phyloP scores from a whole-genome alignment of 306 rosid genomes.

The Vigna angularis region DNA sequence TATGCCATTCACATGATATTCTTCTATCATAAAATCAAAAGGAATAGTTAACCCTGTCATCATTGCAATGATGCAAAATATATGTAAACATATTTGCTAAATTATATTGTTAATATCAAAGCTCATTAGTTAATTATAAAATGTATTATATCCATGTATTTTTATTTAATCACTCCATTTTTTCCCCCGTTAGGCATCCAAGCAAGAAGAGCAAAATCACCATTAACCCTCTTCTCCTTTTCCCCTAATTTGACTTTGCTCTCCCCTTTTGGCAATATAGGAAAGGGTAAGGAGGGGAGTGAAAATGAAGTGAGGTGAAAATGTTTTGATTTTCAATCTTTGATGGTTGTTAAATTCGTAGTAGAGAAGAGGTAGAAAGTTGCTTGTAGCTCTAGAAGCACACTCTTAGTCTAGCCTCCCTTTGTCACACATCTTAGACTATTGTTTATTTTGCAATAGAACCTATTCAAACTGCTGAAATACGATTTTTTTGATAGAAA shows the following conservation, averaged over 20 bases:
- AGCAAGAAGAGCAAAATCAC: neutral
- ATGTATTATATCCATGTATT: constrained; percentile 2
- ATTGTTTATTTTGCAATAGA: constrained; percentile 17
- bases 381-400: constrained; percentile 16
- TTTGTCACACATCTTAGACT: neutral
- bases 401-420: neutral
- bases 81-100: neutral
- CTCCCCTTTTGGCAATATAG: constrained; percentile 1
- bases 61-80: neutral
- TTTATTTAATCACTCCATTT: constrained; percentile 6
- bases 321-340: constrained; percentile 22
- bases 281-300: neutral
- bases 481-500: constrained; percentile 86
- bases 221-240: neutral
- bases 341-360: constrained; percentile 10
- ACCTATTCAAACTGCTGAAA: constrained; percentile 60
- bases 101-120: neutral
- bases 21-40: constrained; percentile 17
- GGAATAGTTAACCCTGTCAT: neutral
- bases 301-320: constrained; percentile 3
- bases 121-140: constrained; percentile 3
- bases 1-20: neutral
- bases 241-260: neutral
- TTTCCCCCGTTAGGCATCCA: neutral
- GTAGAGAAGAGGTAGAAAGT: constrained; percentile 7